A percentile compares a stretch with the other conserved stretches of the same genome.
These are phyloP conservation scores for Phaeosphaeria sp. DNA, from an alignment of 2,329 filamentous ascomycete species.

Conservation along the genomic window DNA sequence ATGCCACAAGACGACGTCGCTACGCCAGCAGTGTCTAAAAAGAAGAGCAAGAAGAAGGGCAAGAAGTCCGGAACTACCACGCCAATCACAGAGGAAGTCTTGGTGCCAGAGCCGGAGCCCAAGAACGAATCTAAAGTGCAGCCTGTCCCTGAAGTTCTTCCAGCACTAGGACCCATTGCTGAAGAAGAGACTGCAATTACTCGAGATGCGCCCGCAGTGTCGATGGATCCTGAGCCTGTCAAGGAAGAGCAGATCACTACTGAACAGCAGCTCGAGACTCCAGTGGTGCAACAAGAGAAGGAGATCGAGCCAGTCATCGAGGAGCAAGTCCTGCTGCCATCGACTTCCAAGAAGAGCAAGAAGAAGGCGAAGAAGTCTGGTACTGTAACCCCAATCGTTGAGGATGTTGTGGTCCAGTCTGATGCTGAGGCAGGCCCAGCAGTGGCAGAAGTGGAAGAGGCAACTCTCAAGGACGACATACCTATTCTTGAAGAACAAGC, in stretches of 20 bases:
- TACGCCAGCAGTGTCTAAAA: slow-evolving; percentile 16
- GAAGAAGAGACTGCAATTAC: neutral
- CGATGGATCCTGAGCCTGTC: neutral
- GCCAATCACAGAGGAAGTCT: slow-evolving; percentile 12
- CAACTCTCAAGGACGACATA: neutral
- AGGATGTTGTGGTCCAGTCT: neutral
- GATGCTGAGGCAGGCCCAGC: neutral
- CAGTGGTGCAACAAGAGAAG: neutral
- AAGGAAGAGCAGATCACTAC: neutral
- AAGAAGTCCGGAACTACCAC: slow-evolving; percentile 24
- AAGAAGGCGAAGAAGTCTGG: slow-evolving; percentile 20
- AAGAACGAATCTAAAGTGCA: neutral
- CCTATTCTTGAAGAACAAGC: neutral
- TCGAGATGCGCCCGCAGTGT: neutral
- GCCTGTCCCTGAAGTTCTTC: neutral
- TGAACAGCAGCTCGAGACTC: neutral
- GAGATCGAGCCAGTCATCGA: neutral
- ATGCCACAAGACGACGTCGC: slow-evolving; percentile 9
- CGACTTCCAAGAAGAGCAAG: slow-evolving; percentile 25
- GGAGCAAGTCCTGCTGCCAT: neutral
- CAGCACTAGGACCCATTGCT: neutral
- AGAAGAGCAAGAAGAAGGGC: slow-evolving; percentile 36
- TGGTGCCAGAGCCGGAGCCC: neutral
- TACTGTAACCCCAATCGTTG: neutral
- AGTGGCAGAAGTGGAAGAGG: neutral